Evolutionary conservation across 2,329 filamentous ascomycete species (phyloP).

Genomic region (Didymella glomerata): DNA sequence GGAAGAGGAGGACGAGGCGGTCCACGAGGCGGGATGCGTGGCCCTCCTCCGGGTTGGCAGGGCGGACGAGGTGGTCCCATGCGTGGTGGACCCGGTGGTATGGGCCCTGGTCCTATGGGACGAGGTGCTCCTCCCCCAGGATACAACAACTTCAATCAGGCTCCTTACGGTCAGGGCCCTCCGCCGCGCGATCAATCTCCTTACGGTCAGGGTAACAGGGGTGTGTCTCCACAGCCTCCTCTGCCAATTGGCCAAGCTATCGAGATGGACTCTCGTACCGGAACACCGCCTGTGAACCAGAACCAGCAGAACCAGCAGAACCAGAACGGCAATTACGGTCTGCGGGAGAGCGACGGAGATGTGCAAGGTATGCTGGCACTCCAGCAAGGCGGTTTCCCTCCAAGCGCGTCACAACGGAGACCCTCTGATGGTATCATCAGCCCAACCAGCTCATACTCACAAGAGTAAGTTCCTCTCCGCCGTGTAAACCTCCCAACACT

Average conservation of each 20-base stretch:
- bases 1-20: constrained; percentile 49
- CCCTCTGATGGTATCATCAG: constrained; percentile 46
- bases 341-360: constrained; percentile 72
- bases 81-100: constrained; percentile 43
- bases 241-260: constrained; percentile 69
- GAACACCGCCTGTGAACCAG: constrained; percentile 35
- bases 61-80: constrained; percentile 46
- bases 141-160: constrained; percentile 49
- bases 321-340: constrained; percentile 47
- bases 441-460: constrained; percentile 75
- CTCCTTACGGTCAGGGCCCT: constrained; percentile 37
- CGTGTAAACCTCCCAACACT: constrained; percentile 20
- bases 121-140: constrained; percentile 55
- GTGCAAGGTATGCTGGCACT: constrained; percentile 77
- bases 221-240: constrained; percentile 61
- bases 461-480: constrained; percentile 68
- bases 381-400: constrained; percentile 62
- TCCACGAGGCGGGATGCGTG: constrained; percentile 51
- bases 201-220: constrained; percentile 55
- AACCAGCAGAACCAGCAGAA: constrained; percentile 23
- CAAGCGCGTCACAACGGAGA: constrained; percentile 38
- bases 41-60: constrained; percentile 54
- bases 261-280: constrained; percentile 76
- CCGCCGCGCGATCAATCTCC: constrained; percentile 48
- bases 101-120: constrained; percentile 50